These are phyloP conservation scores for Fusarium domesticum DNA, from an alignment of 2,329 filamentous ascomycete species.

Conservation along the genomic window DNA sequence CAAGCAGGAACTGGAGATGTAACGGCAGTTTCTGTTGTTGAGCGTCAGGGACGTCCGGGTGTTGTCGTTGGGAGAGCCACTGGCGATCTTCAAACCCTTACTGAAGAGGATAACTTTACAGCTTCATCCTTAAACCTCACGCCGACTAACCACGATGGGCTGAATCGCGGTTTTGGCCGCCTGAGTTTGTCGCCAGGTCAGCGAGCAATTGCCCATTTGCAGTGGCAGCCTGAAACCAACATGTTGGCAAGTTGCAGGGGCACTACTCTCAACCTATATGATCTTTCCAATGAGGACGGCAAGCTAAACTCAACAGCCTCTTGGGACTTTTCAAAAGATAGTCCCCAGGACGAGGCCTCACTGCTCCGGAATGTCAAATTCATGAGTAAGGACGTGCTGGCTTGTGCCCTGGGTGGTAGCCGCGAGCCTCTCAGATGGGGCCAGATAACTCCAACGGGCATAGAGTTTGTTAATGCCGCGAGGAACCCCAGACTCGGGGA, in stretches of 20 bases:
- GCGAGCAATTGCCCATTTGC: conserved; percentile 33
- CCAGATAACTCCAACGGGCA: conserved; percentile 45
- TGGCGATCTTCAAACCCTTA: conserved; percentile 47
- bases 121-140: conserved; percentile 26
- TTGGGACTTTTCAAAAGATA: conserved; percentile 26
- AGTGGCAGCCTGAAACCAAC: conserved; percentile 32
- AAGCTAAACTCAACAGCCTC: conserved; percentile 20
- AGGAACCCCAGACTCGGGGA: conserved; percentile 29
- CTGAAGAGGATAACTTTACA: conserved; percentile 33
- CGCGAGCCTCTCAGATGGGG: conserved; percentile 45
- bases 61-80: conserved; percentile 49
- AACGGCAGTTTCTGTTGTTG: conserved; percentile 45
- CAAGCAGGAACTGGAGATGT: conserved; percentile 48
- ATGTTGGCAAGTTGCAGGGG: conserved; percentile 33
- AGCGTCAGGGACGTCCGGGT: conserved; percentile 31
- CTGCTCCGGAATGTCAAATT: conserved; percentile 41
- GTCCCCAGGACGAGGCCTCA: conserved; percentile 20
- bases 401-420: conserved; percentile 44
- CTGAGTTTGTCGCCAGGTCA: conserved; percentile 31
- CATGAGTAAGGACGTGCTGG: conserved; percentile 44
- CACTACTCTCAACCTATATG: conserved; percentile 31
- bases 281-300: conserved; percentile 18
- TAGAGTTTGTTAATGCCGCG: conserved; percentile 36
- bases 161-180: conserved; percentile 10
- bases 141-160: conserved; percentile 7